phyloP scores from a whole-genome alignment of 352 stramenopile genomes.

The Aphanomyces astaci region DNA sequence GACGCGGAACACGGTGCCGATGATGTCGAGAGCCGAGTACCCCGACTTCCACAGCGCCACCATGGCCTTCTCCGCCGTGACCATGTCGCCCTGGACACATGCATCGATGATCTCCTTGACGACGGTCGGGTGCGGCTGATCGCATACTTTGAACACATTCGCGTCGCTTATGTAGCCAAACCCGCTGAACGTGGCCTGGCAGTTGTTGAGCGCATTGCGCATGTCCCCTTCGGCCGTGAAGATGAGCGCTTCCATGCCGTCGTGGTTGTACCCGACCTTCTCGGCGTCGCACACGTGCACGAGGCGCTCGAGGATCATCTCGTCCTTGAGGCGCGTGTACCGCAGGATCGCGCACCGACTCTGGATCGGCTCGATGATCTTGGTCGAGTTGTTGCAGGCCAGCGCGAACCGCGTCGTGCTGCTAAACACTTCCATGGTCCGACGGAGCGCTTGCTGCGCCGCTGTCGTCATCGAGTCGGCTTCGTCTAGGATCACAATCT shows the following conservation, averaged over 20 bases:
- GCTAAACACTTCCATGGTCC: slow-evolving; percentile 99
- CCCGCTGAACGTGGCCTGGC: slow-evolving; percentile 94
- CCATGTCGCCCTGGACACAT: slow-evolving; percentile 78
- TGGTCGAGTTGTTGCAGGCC: slow-evolving; percentile 98
- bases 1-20: slow-evolving; percentile 96
- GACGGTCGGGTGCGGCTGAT: slow-evolving; percentile 92
- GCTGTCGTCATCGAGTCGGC: slow-evolving; percentile 97
- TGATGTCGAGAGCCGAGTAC: slow-evolving; percentile 96
- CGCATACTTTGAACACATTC: slow-evolving; percentile 95
- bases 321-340: slow-evolving; percentile 92
- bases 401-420: slow-evolving; percentile 97
- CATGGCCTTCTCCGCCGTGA: slow-evolving; percentile 68
- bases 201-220: slow-evolving; percentile 98
- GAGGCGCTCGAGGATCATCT: slow-evolving; percentile 93
- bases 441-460: slow-evolving; percentile 95
- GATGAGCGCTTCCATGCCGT: slow-evolving; percentile 96
- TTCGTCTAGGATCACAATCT: slow-evolving; percentile 99
- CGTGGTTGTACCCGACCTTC: slow-evolving; percentile 74
- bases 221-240: slow-evolving; percentile 99
- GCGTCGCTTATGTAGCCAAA: slow-evolving; percentile 94
- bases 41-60: slow-evolving; percentile 73
- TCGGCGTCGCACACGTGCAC: slow-evolving; percentile 91
- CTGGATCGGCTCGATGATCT: slow-evolving; percentile 99
- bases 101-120: slow-evolving; percentile 57
- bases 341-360: slow-evolving; percentile 96